Percentiles rank a stretch among this genome's conserved stretches.
Evolutionary conservation across 306 rosid genomes (phyloP).

Genomic region (Lupinus albus): DNA sequence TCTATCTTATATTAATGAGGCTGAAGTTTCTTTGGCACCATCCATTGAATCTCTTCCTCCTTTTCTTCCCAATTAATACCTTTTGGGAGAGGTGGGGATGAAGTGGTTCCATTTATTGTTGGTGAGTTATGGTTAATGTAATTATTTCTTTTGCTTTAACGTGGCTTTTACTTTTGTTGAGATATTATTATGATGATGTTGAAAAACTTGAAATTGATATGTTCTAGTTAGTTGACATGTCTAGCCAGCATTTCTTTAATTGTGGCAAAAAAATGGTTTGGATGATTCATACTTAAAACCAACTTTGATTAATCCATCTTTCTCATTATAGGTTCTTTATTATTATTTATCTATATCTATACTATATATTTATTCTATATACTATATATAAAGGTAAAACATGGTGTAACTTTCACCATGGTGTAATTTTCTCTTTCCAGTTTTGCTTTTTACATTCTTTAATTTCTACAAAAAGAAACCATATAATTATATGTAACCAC

Average conservation of each 20-base stretch:
- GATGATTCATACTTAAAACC: slow-evolving; percentile 34
- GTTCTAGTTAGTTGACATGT: slow-evolving; percentile 48
- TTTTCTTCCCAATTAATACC: slow-evolving; percentile 35
- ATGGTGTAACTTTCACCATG: too few relatives aligned
- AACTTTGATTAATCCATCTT: slow-evolving; percentile 39
- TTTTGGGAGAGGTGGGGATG: slow-evolving; percentile 47
- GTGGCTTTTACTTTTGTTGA: slow-evolving; percentile 44
- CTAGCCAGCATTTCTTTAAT: slow-evolving; percentile 43
- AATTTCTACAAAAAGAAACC: too few relatives aligned
- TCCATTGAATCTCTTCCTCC: slow-evolving; percentile 35
- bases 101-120: slow-evolving; percentile 51
- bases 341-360: too few relatives aligned
- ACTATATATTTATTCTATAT: too few relatives aligned
- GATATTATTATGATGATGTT: slow-evolving; percentile 17
- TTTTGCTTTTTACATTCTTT: too few relatives aligned
- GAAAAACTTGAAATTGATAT: slow-evolving; percentile 42
- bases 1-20: too few relatives aligned
- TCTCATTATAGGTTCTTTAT: slow-evolving; percentile 20
- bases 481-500: too few relatives aligned
- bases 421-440: too few relatives aligned
- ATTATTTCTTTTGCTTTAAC: slow-evolving; percentile 53
- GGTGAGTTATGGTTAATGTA: slow-evolving; percentile 59
- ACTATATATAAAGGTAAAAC: too few relatives aligned
- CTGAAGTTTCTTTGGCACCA: slow-evolving; percentile 42
- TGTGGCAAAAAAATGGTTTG: slow-evolving; percentile 37